Conservation (phyloP, 2,329 filamentous ascomycete genomes). For the Madurella fahalii region DNA sequence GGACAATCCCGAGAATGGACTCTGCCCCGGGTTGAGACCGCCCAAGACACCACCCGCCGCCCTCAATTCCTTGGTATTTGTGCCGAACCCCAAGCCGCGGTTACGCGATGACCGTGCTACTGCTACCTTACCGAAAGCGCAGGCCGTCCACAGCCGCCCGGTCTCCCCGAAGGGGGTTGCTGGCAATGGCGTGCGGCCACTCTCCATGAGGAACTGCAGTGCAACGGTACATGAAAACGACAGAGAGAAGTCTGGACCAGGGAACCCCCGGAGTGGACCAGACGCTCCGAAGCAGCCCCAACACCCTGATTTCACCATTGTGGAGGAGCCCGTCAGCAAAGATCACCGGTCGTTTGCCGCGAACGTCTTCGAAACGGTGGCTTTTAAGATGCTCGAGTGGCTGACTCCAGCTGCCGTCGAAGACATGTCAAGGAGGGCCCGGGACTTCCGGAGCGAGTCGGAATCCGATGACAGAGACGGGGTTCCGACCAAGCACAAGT, state of each 20-base stretch:
- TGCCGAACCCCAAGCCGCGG: conserved; percentile 30
- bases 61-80: conserved; percentile 46
- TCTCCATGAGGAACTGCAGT: neutral
- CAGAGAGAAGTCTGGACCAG: conserved; percentile 8
- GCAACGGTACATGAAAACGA: neutral
- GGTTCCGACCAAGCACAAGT: neutral
- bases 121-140: conserved; percentile 16
- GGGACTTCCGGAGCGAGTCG: conserved; percentile 28
- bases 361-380: conserved; percentile 60
- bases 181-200: conserved; percentile 1
- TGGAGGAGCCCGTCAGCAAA: conserved; percentile 46
- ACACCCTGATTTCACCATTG: conserved; percentile 35
- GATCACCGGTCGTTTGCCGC: conserved; percentile 59
- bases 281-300: conserved; percentile 7
- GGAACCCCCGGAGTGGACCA: neutral
- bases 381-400: conserved; percentile 69
- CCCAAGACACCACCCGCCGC: conserved; percentile 43
- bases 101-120: conserved; percentile 12
- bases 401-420: conserved; percentile 57
- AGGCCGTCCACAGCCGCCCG: conserved; percentile 15
- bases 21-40: conserved; percentile 55
- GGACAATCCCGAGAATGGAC: conserved; percentile 66
- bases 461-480: neutral
- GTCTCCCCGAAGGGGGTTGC: conserved; percentile 14
- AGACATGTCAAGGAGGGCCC: conserved; percentile 42